Evolutionary conservation across 2,329 filamentous ascomycete genomes (phyloP).

Genomic region (Fusarium ambrosium): DNA sequence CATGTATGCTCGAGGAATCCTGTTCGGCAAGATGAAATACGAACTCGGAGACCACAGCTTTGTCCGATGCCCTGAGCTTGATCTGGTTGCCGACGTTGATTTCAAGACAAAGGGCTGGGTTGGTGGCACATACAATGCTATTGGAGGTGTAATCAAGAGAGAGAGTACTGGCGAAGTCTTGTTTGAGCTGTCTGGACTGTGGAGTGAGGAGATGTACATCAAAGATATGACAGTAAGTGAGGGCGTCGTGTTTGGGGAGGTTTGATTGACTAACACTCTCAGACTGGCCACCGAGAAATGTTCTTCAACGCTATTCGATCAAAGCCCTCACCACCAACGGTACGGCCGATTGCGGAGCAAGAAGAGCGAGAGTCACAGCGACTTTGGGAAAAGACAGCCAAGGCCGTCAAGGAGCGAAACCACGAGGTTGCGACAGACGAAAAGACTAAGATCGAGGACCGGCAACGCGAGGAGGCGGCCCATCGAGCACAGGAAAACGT

Average conservation of each 20-base stretch:
- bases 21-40: constrained; percentile 99
- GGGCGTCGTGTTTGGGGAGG: not conserved
- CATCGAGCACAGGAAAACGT: constrained; percentile 81
- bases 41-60: constrained; percentile 97
- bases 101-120: constrained; percentile 99
- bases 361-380: constrained; percentile 90
- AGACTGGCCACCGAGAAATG: constrained; percentile 91
- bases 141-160: constrained; percentile 91
- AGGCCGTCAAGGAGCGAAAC: constrained; percentile 86
- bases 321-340: constrained; percentile 79
- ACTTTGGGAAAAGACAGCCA: constrained; percentile 85
- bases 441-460: constrained; percentile 96
- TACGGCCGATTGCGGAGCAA: constrained; percentile 87
- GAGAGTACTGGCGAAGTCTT: constrained; percentile 87
- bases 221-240: constrained; percentile 80
- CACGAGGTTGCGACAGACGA: constrained; percentile 93
- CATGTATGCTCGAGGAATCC: constrained; percentile 97
- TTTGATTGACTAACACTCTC: constrained; percentile 8
- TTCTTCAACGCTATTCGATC: constrained; percentile 89
- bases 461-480: constrained; percentile 89
- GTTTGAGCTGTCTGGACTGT: constrained; percentile 92
- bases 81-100: constrained; percentile 90
- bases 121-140: constrained; percentile 94
- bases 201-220: constrained; percentile 95
- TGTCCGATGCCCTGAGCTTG: constrained; percentile 89